Evolutionary conservation across 2,329 filamentous ascomycete species (phyloP).

Genomic region (Sporothrix brasiliensis): DNA sequence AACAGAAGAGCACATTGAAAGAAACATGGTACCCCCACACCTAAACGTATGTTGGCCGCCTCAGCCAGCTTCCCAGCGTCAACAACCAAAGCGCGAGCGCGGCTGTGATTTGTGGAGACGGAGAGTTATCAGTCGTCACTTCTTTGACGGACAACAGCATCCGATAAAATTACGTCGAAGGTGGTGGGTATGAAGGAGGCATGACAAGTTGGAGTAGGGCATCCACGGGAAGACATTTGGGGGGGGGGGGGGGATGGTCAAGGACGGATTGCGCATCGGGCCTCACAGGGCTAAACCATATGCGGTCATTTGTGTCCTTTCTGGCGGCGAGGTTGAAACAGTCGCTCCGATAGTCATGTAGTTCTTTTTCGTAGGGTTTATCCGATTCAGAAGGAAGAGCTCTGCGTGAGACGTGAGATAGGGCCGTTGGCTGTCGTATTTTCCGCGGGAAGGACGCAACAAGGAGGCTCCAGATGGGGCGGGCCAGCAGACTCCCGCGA

Average conservation of each 20-base stretch:
- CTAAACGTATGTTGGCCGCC: background rate
- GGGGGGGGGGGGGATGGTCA: background rate
- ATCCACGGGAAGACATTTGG: background rate
- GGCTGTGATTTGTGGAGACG: background rate
- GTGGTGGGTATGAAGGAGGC: background rate
- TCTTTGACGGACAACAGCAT: conserved; percentile 7
- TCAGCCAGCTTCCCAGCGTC: background rate
- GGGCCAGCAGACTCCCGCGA: background rate
- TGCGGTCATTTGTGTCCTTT: background rate
- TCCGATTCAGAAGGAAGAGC: too few relatives aligned
- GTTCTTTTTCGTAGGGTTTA: background rate
- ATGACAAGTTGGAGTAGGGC: background rate
- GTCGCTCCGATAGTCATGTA: conserved; percentile 4
- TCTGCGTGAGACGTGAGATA: too few relatives aligned
- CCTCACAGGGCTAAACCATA: background rate
- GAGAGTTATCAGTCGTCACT: too few relatives aligned
- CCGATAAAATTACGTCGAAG: background rate
- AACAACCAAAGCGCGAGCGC: too few relatives aligned
- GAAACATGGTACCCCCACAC: background rate
- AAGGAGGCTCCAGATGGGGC: background rate
- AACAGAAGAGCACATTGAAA: too few relatives aligned
- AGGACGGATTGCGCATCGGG: background rate
- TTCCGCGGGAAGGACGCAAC: background rate
- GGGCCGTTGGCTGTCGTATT: background rate
- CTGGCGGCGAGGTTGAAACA: background rate